phyloP scores from a whole-genome alignment of 129 eudicot genomes.

The Escallonia rubra region DNA sequence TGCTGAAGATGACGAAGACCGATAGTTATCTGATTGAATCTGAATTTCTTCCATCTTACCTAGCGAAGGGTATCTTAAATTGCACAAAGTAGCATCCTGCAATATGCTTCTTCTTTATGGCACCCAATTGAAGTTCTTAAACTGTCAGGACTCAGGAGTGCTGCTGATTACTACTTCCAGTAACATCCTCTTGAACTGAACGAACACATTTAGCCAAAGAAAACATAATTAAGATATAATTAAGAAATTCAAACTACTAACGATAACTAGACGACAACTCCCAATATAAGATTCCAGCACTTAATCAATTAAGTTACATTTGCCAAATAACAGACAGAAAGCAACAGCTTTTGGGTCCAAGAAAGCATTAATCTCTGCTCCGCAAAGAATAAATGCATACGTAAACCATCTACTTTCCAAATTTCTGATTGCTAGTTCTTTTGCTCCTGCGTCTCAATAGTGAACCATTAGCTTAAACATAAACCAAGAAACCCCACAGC shows the following conservation, averaged over 20 bases:
- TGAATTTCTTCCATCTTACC: slow-evolving; percentile 82
- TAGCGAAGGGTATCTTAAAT: slow-evolving; percentile 1
- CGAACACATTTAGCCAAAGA: background rate
- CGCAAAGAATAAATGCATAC: background rate
- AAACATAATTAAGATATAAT: background rate
- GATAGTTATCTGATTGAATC: slow-evolving; percentile 76
- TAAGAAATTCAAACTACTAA: background rate
- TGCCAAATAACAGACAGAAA: too few species aligned
- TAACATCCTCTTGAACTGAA: background rate
- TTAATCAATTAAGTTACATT: background rate
- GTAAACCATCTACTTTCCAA: background rate
- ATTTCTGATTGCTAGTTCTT: background rate
- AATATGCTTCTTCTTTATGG: background rate
- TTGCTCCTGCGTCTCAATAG: background rate
- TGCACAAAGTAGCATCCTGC: background rate
- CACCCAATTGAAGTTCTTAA: background rate
- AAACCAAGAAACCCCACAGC: background rate
- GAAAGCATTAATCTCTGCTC: background rate
- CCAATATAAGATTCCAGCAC: background rate
- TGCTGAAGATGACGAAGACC: slow-evolving; percentile 84
- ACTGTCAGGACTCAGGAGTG: background rate
- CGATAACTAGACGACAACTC: too few species aligned
- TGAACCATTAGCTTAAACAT: background rate
- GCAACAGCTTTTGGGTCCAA: too few species aligned
- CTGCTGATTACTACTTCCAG: background rate